Evolutionary conservation across 345 rosid species (phyloP).

Genomic region (Acer campestre): DNA sequence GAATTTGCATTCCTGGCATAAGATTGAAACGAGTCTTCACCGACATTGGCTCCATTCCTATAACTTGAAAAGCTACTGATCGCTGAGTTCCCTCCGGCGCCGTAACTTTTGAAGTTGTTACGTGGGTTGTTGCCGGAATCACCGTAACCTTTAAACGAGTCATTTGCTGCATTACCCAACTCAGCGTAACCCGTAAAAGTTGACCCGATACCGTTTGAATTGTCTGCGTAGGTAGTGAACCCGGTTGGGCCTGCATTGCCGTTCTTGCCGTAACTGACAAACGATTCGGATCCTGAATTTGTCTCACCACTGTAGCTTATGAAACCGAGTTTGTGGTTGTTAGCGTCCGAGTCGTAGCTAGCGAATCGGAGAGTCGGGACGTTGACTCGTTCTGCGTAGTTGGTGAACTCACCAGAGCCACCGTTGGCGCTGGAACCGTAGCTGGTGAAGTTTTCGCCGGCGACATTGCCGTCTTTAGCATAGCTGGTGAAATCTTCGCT

Average conservation of each 20-base stretch:
- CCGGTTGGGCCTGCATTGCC: conserved; percentile 49
- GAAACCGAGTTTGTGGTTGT: conserved; percentile 45
- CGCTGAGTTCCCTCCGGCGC: conserved; percentile 33
- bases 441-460: conserved; percentile 56
- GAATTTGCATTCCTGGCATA: conserved; percentile 49
- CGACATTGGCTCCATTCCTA: conserved; percentile 44
- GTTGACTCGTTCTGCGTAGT: conserved; percentile 47
- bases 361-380: conserved; percentile 58
- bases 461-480: conserved; percentile 53
- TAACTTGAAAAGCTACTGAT: conserved; percentile 41
- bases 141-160: conserved; percentile 58
- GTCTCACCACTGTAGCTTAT: conserved; percentile 40
- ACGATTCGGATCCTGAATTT: conserved; percentile 54
- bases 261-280: conserved; percentile 58
- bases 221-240: conserved; percentile 46
- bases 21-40: conserved; percentile 52
- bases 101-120: conserved; percentile 49
- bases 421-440: conserved; percentile 56
- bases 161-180: conserved; percentile 47
- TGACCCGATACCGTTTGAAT: conserved; percentile 54
- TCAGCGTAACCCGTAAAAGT: conserved; percentile 56
- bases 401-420: conserved; percentile 55
- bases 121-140: conserved; percentile 56
- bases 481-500: conserved; percentile 45
- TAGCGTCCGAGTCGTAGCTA: conserved; percentile 40